Conservation (phyloP, 345 rosid species). For the Capsella bursapastoris region DNA sequence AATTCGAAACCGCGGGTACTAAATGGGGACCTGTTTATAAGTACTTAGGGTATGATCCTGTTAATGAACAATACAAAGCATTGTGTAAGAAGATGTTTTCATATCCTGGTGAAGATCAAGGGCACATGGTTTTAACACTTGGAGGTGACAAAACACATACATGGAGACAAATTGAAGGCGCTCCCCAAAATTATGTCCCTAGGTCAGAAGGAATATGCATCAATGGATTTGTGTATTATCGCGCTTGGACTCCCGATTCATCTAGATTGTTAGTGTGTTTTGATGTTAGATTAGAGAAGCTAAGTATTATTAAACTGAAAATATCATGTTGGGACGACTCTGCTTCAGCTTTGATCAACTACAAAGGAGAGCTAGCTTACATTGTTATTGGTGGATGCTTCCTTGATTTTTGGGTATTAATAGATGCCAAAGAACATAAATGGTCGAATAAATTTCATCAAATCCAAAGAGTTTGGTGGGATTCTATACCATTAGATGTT, state of each 20-base stretch:
- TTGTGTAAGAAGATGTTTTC: neutral
- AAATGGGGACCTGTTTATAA: neutral
- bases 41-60: conserved; percentile 22
- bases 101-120: neutral
- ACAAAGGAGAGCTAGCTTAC: neutral
- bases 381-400: neutral
- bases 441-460: neutral
- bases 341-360: neutral
- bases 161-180: conserved; percentile 20
- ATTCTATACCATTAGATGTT: neutral
- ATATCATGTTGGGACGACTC: neutral
- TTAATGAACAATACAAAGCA: conserved; percentile 23
- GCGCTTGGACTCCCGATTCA: neutral
- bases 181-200: neutral
- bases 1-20: neutral
- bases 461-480: too few species aligned
- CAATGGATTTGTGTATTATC: conserved; percentile 26
- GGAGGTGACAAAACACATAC: neutral
- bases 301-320: neutral
- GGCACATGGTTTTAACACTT: conserved; percentile 10
- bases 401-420: neutral
- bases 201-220: conserved; percentile 15
- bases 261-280: neutral
- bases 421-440: neutral
- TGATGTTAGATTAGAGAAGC: conserved; percentile 5